Base-by-base conservation (phyloP, 2,329 filamentous ascomycete genomes). In the Emericellopsis cladophorae region DNA sequence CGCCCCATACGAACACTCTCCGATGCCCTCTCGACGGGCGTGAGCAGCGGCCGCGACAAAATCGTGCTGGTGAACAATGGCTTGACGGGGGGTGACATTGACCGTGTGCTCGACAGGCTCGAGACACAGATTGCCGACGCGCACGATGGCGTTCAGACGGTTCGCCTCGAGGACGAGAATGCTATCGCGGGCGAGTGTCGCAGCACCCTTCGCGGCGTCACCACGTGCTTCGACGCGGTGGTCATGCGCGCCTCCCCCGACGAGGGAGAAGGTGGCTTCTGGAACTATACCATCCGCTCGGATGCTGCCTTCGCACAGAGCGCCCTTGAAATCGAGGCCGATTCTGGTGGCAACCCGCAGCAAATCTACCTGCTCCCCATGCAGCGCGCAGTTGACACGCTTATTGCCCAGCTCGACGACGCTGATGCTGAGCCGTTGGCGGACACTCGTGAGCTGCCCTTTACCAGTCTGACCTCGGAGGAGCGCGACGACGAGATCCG, bases 251-350 rank as follows among this genome's bases (percentile, higher is more conserved):
- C 81, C 1, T 93, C 85, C 5, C 85, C 87, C 0, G 69, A 60
- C 2, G 80, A 92, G 61, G 85, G 85, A 9, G 46, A 56, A 1
- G 72, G 70, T 7, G 72, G 72, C 2, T 59, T 74, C 36, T 95
- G 89, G 89, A 93, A 92, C 59, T 95, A 95, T 54, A 89, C 85
- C 0, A 67, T 95, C 22, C 71, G 84, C 42, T 79, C 79, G 3
- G 89, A 95, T 54, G 81, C 81, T 31, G 68, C 76, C 1, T 68
- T 94, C 43, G 44, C 46, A 23, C 14, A 29, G 12, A 79, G 80
- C 16, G 73, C 76, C 7, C 56, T 60, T 7, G 74, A 71, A 41
- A 78, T 93, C 45, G 70, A 81, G 47, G 73, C 82, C 24, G 66
- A 79, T 29, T 65, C 66, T n/a, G 59, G 68, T 36, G 68, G 71